Conservation (phyloP, 140 eudicot genomes). For the Flaveria floridana region DNA sequence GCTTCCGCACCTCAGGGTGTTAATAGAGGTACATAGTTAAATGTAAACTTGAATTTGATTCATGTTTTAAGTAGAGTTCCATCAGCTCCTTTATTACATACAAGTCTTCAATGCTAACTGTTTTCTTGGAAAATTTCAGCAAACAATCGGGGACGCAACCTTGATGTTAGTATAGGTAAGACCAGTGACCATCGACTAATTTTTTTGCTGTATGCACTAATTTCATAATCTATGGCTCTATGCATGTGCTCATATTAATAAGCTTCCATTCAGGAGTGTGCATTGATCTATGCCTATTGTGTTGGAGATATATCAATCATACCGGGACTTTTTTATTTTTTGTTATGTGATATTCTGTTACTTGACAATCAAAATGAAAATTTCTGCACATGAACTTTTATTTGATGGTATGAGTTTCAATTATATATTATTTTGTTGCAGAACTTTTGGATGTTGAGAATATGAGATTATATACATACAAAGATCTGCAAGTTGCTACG, state of each 20-base stretch:
- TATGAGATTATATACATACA: slow-evolving; percentile 54
- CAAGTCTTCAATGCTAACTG: background rate
- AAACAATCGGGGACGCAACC: slow-evolving; percentile 24
- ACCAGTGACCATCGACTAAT: slow-evolving; percentile 13
- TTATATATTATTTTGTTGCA: slow-evolving; percentile 33
- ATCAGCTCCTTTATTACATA: background rate
- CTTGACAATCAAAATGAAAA: background rate
- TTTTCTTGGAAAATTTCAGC: slow-evolving; percentile 23
- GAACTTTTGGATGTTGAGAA: slow-evolving; percentile 59
- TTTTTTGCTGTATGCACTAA: slow-evolving; percentile 1
- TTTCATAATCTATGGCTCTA: background rate
- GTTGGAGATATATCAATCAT: slow-evolving; percentile 8
- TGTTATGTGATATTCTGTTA: background rate
- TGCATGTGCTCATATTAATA: background rate
- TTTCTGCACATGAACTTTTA: background rate
- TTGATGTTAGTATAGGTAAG: slow-evolving; percentile 35
- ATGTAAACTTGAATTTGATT: background rate
- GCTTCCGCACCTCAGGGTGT: slow-evolving; percentile 17
- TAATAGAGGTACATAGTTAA: slow-evolving; percentile 28
- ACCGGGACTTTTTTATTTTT: background rate
- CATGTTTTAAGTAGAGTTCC: background rate
- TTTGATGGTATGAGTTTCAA: slow-evolving; percentile 18
- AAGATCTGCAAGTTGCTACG: slow-evolving; percentile 65
- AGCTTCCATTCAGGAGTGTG: background rate
- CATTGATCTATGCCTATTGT: background rate